These are phyloP conservation scores for Dactylellina leptospora DNA, from an alignment of 2,329 filamentous ascomycete species.

Conservation along the genomic window DNA sequence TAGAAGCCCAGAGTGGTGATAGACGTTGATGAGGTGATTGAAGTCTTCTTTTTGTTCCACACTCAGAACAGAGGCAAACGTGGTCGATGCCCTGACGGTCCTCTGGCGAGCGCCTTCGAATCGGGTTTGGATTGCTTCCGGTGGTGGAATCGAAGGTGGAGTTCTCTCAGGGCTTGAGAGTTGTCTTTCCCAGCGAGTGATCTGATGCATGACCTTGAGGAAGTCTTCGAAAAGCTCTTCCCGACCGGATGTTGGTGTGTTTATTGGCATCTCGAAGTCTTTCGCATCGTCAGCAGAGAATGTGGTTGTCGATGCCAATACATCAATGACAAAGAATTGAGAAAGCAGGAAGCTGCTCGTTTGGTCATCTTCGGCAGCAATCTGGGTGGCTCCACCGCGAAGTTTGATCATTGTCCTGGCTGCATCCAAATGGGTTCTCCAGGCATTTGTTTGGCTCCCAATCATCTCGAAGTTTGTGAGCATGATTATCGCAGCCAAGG, in stretches of 20 bases:
- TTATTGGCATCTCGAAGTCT: constrained; percentile 45
- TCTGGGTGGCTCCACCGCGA: constrained; percentile 33
- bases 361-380: constrained; percentile 35
- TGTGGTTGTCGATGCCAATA: constrained; percentile 39
- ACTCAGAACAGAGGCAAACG: constrained; percentile 42
- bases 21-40: constrained; percentile 38
- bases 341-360: constrained; percentile 39
- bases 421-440: constrained; percentile 47
- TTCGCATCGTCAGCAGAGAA: constrained; percentile 40
- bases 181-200: constrained; percentile 47
- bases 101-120: constrained; percentile 47
- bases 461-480: constrained; percentile 50
- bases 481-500: constrained; percentile 45
- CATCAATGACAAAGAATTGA: constrained; percentile 45
- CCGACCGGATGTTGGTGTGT: constrained; percentile 36
- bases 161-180: constrained; percentile 34
- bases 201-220: constrained; percentile 46
- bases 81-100: constrained; percentile 26
- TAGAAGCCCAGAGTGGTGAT: constrained; percentile 45
- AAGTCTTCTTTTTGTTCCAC: constrained; percentile 47
- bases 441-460: constrained; percentile 46
- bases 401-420: constrained; percentile 47
- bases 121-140: constrained; percentile 44
- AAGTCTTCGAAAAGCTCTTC: constrained; percentile 49
- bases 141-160: constrained; percentile 43